Conservation (phyloP, 768 basidiomycete genomes). For the Tephrocybe sp. region DNA sequence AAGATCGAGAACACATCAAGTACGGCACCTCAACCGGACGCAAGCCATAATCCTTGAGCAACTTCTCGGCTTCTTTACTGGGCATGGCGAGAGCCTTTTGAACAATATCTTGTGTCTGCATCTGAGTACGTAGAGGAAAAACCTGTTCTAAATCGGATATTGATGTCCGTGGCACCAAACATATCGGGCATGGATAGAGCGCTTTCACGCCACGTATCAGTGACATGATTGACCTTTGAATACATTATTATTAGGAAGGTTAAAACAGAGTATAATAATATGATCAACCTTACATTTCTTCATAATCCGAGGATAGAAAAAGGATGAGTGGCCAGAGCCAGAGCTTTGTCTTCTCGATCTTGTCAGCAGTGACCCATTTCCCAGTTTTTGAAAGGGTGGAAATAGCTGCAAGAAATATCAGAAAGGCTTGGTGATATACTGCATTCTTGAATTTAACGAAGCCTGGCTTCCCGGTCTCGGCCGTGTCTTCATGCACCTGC, state of each 20-base stretch:
- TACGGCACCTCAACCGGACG: slow-evolving; percentile 20
- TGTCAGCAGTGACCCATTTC: slow-evolving; percentile 19
- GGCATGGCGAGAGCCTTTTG: neutral
- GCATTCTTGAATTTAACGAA: slow-evolving; percentile 33
- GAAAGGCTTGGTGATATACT: slow-evolving; percentile 37
- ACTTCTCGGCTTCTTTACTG: slow-evolving; percentile 18
- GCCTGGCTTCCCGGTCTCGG: slow-evolving; percentile 24
- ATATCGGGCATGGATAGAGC: slow-evolving; percentile 35
- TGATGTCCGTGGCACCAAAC: slow-evolving; percentile 28
- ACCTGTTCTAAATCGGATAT: slow-evolving; percentile 19
- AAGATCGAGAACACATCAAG: slow-evolving; percentile 1
- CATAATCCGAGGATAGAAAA: slow-evolving; percentile 30
- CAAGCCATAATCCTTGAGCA: slow-evolving; percentile 21
- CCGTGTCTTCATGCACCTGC: slow-evolving; percentile 32
- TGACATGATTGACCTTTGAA: slow-evolving; percentile 35
- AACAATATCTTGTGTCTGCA: slow-evolving; percentile 18
- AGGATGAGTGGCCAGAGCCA: slow-evolving; percentile 36
- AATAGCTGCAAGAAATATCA: slow-evolving; percentile 26
- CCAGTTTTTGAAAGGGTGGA: slow-evolving; percentile 21
- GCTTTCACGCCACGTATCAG: slow-evolving; percentile 29
- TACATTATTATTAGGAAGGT: neutral
- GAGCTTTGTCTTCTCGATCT: too few relatives aligned
- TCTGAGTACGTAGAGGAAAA: slow-evolving; percentile 17
- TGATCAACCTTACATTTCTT: slow-evolving; percentile 11
- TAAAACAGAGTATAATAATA: neutral